phyloP scores from a whole-genome alignment of 2,329 filamentous ascomycete species.

The Exophiala aquamarina region DNA sequence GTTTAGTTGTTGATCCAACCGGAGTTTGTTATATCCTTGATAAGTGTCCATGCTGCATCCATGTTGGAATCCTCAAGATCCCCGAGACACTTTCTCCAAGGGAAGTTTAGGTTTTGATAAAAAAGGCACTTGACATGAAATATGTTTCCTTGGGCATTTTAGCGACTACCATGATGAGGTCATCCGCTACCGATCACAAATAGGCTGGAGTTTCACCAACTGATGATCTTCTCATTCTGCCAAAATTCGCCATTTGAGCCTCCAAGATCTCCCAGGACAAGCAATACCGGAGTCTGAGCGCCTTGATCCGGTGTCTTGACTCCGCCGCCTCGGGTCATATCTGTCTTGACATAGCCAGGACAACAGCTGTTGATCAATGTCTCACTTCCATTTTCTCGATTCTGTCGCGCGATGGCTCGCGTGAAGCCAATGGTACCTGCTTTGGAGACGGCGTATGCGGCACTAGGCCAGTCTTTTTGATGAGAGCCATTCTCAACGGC shows the following conservation, averaged over 20 bases:
- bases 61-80: too few relatives aligned
- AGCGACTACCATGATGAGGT: too few relatives aligned
- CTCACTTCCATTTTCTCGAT: slow-evolving; percentile 34
- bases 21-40: too few relatives aligned
- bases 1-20: too few relatives aligned
- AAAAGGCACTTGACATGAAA: too few relatives aligned
- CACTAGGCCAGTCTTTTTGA: slow-evolving; percentile 47
- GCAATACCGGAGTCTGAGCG: slow-evolving; percentile 44
- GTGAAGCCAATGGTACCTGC: slow-evolving; percentile 46
- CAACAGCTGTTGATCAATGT: slow-evolving; percentile 43
- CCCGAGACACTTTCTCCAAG: too few relatives aligned
- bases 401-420: slow-evolving; percentile 36
- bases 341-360: slow-evolving; percentile 48
- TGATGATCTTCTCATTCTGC: slow-evolving; percentile 36
- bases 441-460: slow-evolving; percentile 51
- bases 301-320: slow-evolving; percentile 45
- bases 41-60: too few relatives aligned
- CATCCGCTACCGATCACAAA: too few relatives aligned
- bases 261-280: slow-evolving; percentile 43
- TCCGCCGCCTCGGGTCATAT: slow-evolving; percentile 46
- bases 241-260: slow-evolving; percentile 41
- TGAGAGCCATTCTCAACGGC: slow-evolving; percentile 50
- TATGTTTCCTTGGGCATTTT: too few relatives aligned
- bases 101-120: too few relatives aligned
- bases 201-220: too few relatives aligned